phyloP scores from a whole-genome alignment of 2,329 filamentous ascomycete species.

The Verticillium zaregamsianum region DNA sequence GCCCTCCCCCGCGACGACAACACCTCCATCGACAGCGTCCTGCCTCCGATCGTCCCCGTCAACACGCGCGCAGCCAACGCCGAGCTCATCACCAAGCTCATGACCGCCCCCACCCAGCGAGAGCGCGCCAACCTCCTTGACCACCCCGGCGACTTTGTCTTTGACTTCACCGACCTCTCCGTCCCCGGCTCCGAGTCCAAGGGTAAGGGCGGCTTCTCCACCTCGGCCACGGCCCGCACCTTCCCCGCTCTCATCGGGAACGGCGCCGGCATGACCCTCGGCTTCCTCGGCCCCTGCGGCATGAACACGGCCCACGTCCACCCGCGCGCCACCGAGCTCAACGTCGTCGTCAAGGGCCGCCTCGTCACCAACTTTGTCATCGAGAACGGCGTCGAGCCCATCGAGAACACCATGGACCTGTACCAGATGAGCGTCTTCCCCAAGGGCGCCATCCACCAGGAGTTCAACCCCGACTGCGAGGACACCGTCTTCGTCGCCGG shows the following conservation, averaged over 20 bases:
- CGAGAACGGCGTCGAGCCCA: slow-evolving; percentile 35
- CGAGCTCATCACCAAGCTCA: slow-evolving; percentile 37
- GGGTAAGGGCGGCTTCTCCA: slow-evolving; percentile 31
- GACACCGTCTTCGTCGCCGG: slow-evolving; percentile 43
- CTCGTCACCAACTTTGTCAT: slow-evolving; percentile 39
- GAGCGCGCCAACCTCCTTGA: slow-evolving; percentile 26
- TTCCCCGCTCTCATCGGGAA: slow-evolving; percentile 48
- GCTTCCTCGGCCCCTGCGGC: slow-evolving; percentile 44
- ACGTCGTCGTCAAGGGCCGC: slow-evolving; percentile 38
- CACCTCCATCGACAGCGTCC: slow-evolving; percentile 14
- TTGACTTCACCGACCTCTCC: slow-evolving; percentile 31
- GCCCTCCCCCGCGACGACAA: neutral
- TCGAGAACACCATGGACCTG: slow-evolving; percentile 27
- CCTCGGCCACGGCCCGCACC: slow-evolving; percentile 39
- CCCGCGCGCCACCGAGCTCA: slow-evolving; percentile 42
- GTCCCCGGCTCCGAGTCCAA: slow-evolving; percentile 12
- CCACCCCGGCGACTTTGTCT: slow-evolving; percentile 34
- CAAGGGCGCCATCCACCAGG: slow-evolving; percentile 43
- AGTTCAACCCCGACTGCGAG: slow-evolving; percentile 48
- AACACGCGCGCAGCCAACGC: slow-evolving; percentile 42
- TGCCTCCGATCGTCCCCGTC: slow-evolving; percentile 27
- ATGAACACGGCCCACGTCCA: slow-evolving; percentile 48
- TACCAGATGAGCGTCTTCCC: slow-evolving; percentile 46
- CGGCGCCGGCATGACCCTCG: slow-evolving; percentile 41
- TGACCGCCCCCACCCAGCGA: slow-evolving; percentile 27